Evolutionary conservation across 768 basidiomycete species (phyloP), one percentile per base, ranked within the genome.

Genomic region (Neoboletus subvelutipes): DNA sequence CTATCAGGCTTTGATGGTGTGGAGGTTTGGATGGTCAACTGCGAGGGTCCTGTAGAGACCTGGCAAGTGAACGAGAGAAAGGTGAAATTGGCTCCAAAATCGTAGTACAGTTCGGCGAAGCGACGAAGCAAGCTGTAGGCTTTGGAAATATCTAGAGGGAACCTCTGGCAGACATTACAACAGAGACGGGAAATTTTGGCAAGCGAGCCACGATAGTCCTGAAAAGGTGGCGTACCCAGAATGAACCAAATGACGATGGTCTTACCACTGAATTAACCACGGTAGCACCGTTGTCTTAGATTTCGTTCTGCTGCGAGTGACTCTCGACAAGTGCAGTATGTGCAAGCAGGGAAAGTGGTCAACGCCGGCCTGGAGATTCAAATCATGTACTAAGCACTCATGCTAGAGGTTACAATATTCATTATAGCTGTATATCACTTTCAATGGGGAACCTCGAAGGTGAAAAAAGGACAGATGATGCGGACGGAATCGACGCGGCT

Each of bases 21-120:
- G 40, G 84, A 87, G 62, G 67, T 87, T 31, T 88, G 86, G 87
- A 65, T 83, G 33, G 77, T 76, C n/a, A 65, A 73, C 31, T 88
- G 85, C 61, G 78, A 80, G 18, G 86, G 86, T 15, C 81, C 79
- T 0, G 84, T 87, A 0, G 80, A 82, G 55, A 71, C 67, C 22
- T 89, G 87, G 87, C 65, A 69, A 42, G 72, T 86, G 3, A 63
- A 58, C 15, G 56, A 82, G 28, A 78, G 75, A 33, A 80, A 72
- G 58, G 65, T 78, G n/a, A 51, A 37, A 7, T 39, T 61, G 46
- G n/a, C 17, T 42, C 24, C 7, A 22, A 50, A 26, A 18, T 22
- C 33, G 15, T 49, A 50, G 46, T 37, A 40, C 15, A 29, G 40
- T 17, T 13, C n/a, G 33, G 45, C 20, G 39, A 52, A 31, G 48